These are phyloP conservation scores for Quambalaria eucalypti DNA, from an alignment of 1,284 basidiomycete genomes.

Conservation along the genomic window DNA sequence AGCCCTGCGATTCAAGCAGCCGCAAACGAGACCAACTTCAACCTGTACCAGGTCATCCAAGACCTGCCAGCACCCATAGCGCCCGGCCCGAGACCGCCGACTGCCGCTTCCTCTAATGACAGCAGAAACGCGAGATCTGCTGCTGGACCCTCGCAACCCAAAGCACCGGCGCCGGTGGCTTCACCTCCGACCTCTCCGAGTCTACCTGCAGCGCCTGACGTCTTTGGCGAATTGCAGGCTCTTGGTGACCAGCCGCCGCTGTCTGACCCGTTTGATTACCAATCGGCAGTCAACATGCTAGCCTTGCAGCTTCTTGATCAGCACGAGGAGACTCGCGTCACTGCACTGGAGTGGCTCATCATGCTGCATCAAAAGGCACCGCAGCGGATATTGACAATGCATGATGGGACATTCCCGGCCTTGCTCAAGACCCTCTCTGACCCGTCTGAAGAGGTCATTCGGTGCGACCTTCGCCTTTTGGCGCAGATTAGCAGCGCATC, in stretches of 20 bases:
- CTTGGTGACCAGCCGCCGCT: background rate
- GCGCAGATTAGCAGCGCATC: conserved; percentile 86
- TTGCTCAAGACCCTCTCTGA: conserved; percentile 92
- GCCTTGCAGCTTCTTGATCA: conserved; percentile 91
- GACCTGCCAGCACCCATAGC: conserved; percentile 60
- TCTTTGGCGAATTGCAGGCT: background rate
- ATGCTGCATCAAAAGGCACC: conserved; percentile 98
- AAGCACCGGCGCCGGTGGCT: background rate
- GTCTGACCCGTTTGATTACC: conserved; percentile 80
- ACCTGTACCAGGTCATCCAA: conserved; percentile 75
- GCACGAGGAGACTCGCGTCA: conserved; percentile 89
- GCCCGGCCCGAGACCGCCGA: too few relatives aligned
- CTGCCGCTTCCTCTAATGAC: background rate
- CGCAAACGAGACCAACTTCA: conserved; percentile 76
- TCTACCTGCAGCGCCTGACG: background rate
- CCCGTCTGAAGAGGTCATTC: conserved; percentile 92
- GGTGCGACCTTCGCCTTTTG: conserved; percentile 85
- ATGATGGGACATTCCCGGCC: conserved; percentile 91
- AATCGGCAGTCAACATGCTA: conserved; percentile 79
- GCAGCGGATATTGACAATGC: conserved; percentile 89
- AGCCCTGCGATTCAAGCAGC: conserved; percentile 77
- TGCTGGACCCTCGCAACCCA: background rate
- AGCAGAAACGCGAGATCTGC: background rate
- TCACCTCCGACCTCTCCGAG: background rate
- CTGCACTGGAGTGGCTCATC: conserved; percentile 91